These are phyloP conservation scores for Climacium dendroides DNA, from an alignment of 225 moss, liverwort and hornwort species.

Conservation along the genomic window DNA sequence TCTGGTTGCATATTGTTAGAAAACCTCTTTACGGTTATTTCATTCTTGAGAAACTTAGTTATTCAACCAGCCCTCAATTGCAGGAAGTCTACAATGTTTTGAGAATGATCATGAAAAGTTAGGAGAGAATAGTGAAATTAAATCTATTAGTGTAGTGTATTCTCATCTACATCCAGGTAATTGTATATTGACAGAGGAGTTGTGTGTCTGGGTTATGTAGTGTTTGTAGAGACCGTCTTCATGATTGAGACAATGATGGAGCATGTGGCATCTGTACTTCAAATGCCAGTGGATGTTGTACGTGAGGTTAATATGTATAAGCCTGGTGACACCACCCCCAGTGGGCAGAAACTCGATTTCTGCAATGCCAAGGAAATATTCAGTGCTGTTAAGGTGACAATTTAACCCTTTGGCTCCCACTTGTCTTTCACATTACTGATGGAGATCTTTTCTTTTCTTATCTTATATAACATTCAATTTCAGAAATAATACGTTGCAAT, in stretches of 20 bases:
- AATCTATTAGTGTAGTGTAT: neutral
- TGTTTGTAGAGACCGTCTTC: slow-evolving; percentile 74
- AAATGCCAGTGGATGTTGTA: slow-evolving; percentile 38
- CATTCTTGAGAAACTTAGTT: neutral
- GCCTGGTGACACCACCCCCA: slow-evolving; percentile 49
- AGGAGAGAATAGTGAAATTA: neutral
- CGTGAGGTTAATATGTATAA: slow-evolving; percentile 71
- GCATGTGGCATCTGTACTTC: slow-evolving; percentile 59
- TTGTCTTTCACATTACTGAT: neutral
- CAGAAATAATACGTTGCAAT: neutral
- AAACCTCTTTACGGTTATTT: neutral
- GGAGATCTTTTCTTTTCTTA: neutral
- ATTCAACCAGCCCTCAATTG: neutral
- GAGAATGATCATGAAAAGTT: neutral
- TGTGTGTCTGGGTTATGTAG: slow-evolving; percentile 19
- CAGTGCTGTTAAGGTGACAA: slow-evolving; percentile 34
- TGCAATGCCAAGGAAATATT: slow-evolving; percentile 61
- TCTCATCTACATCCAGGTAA: neutral
- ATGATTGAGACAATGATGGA: slow-evolving; percentile 90
- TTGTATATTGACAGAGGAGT: neutral
- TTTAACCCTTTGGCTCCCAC: neutral
- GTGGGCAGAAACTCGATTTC: slow-evolving; percentile 39
- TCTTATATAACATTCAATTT: neutral
- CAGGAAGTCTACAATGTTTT: neutral
- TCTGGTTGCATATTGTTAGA: neutral